A percentile compares a stretch with the other conserved stretches of the same genome.
phyloP scores from a whole-genome alignment of 352 stramenopile genomes.

The Poterioochromonas sp. region DNA sequence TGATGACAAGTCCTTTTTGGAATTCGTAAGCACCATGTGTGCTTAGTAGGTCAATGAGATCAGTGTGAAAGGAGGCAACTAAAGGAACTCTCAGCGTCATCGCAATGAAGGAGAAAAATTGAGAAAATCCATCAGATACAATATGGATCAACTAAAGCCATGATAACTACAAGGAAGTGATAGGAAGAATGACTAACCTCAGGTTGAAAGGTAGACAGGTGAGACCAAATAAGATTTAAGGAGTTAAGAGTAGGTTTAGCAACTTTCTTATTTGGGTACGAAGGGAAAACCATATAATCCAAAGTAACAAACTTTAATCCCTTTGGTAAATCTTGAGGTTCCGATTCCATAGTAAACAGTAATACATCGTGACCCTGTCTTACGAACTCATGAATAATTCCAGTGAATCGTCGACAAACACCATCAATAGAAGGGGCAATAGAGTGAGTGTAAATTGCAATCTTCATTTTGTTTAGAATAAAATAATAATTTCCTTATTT shows the following conservation, averaged over 20 bases:
- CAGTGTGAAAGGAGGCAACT: constrained; percentile 46
- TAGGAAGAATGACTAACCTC: constrained; percentile 29
- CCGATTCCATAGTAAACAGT: constrained; percentile 44
- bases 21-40: constrained; percentile 25
- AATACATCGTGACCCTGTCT: constrained; percentile 41
- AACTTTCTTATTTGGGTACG: constrained; percentile 43
- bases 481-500: too few relatives aligned
- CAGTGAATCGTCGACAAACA: constrained; percentile 43
- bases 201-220: neutral
- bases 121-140: constrained; percentile 41
- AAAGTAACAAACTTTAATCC: constrained; percentile 34
- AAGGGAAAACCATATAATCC: constrained; percentile 39
- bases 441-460: constrained; percentile 46
- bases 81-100: constrained; percentile 40
- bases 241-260: constrained; percentile 36
- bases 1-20: constrained; percentile 11
- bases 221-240: neutral
- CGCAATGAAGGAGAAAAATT: constrained; percentile 36
- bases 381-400: constrained; percentile 40
- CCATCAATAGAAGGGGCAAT: constrained; percentile 47
- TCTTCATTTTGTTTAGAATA: constrained; percentile 36
- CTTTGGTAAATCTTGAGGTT: constrained; percentile 33
- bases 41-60: constrained; percentile 38
- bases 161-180: constrained; percentile 8
- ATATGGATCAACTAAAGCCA: constrained; percentile 44